Base-by-base conservation (phyloP, 139 green algal genomes). In the Mesotaenium endlicherianum region DNA sequence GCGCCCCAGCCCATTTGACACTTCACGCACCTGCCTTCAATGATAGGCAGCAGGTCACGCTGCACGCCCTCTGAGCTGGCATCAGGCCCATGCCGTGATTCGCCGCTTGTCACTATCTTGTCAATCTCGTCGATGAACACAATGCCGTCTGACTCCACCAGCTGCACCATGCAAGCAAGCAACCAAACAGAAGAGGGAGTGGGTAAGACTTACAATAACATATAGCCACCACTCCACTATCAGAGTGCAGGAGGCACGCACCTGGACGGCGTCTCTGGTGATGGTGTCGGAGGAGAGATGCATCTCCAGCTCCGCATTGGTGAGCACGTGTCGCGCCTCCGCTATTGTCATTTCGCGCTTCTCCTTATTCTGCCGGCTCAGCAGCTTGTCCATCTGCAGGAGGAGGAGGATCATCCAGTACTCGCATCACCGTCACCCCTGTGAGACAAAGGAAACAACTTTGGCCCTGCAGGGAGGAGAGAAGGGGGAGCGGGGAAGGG, bases 121-220 rank as follows among this genome's bases (percentile, higher is more conserved):
- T 98, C 95, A 44, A 98, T 97, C 90, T 98, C 95, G 79, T 98
- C 95, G 30, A 98, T 97, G 91, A 98, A 98, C 30, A 98, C 95
- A 71, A 97, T 97, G 68, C 93, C 89, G 43, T 92, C 89, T 14
- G 75, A 71, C 78, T 92, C 89, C 40, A 44, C 82, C 1, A 20
- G 3, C 76, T 86, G 80, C 0, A 17, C 4, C 74, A 71, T 6
- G n/a, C n/a, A n/a, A n/a, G n/a, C n/a, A n/a, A n/a, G n/a, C n/a
- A n/a, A n/a, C n/a, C n/a, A n/a, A n/a, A n/a, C n/a, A n/a, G n/a
- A n/a, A n/a, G n/a, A n/a, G n/a, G n/a, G n/a, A n/a, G n/a, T n/a
- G n/a, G n/a, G n/a, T n/a, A n/a, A n/a, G n/a, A n/a, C n/a, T n/a
- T n/a, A n/a, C n/a, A n/a, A n/a, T n/a, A n/a, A n/a, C n/a, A n/a